Conservation (phyloP, 1,284 basidiomycete genomes). For the Neonothopanus nambi region DNA sequence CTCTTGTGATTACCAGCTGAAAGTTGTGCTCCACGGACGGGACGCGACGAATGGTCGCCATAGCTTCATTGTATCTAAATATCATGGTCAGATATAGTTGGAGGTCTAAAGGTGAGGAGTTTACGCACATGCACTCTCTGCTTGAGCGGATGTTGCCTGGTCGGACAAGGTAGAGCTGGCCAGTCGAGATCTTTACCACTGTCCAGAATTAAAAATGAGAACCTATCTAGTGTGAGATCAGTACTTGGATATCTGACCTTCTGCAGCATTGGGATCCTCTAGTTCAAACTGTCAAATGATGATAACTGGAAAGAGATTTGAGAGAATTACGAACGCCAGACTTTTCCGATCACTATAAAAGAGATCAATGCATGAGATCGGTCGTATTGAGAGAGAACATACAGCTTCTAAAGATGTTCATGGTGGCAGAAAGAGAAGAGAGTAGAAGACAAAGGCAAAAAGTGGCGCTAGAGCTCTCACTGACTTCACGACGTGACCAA, state of each 20-base stretch:
- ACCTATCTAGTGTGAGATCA: neutral
- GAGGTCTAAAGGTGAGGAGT: constrained; percentile 11
- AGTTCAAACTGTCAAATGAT: constrained; percentile 23
- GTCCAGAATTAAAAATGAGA: neutral
- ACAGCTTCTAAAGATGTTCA: constrained; percentile 76
- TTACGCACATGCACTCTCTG: constrained; percentile 93
- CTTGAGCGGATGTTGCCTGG: constrained; percentile 89
- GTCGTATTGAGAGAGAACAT: constrained; percentile 35
- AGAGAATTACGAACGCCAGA: constrained; percentile 78
- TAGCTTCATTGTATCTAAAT: constrained; percentile 93
- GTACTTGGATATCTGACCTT: constrained; percentile 38
- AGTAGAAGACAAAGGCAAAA: constrained; percentile 23
- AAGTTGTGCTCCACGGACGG: constrained; percentile 86
- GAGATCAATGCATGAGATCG: constrained; percentile 18
- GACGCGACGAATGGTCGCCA: constrained; percentile 89
- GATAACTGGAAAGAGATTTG: constrained; percentile 16
- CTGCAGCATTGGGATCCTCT: constrained; percentile 87
- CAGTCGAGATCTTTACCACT: constrained; percentile 91
- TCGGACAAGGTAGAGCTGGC: constrained; percentile 89
- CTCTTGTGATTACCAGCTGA: constrained; percentile 93
- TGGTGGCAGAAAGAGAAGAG: constrained; percentile 24
- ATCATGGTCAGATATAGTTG: neutral
- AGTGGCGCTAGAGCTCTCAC: constrained; percentile 10
- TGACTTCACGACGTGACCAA: constrained; percentile 35
- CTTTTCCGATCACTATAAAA: constrained; percentile 81